Base-by-base conservation (phyloP, 441 rosid species). In the Gossypium aridum region DNA sequence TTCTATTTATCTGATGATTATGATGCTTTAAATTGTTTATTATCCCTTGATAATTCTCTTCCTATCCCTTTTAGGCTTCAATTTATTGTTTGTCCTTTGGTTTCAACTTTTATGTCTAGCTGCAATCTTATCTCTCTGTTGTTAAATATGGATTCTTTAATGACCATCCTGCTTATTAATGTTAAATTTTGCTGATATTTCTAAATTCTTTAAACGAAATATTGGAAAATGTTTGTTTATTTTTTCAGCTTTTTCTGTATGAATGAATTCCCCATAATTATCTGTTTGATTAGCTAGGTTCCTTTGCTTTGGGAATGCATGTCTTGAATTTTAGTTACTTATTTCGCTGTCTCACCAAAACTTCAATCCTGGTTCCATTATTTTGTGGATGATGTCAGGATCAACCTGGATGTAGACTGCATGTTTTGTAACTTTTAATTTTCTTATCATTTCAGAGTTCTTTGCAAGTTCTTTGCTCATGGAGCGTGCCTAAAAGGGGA, bases 401-500 rank as follows among this genome's bases (percentile, higher is more conserved):
- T 56, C 5, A 53, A 54, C 19, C 59, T 54, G 28, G 16, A 10
- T 39, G 10, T 59, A 7, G 8, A 2, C 60, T 19, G 49, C 47
- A 26, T 10, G 47, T 9, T 73, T 73, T 47, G 3, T 47, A 25
- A 17, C n/a, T 47, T 49, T 47, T 62, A 2, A 4, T 12, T n/a
- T 59, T 69, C 4, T 22, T 22, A 17, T 72, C 59, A 13, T 77
- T 68, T 49, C 80, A 96, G 99, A 87, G 81, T 88, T 64, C 88
- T 91, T 26, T 96, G 99, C 81, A 93, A 96, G 83, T 96, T 90
- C 82, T 93, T 90, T 82, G 96, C 93, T 47, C 97, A 90, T 62
- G 97, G 98, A 73, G 93, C 98, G 67, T 96, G 99, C 79, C 82
- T 96, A 74, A 96, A 93, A 86, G 99, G 97, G 79, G 98, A 93